A percentile compares a stretch with the other conserved stretches of the same genome.
Conservation (phyloP, 805 yeast genomes). For the Zygoascus ofunaensis region DNA sequence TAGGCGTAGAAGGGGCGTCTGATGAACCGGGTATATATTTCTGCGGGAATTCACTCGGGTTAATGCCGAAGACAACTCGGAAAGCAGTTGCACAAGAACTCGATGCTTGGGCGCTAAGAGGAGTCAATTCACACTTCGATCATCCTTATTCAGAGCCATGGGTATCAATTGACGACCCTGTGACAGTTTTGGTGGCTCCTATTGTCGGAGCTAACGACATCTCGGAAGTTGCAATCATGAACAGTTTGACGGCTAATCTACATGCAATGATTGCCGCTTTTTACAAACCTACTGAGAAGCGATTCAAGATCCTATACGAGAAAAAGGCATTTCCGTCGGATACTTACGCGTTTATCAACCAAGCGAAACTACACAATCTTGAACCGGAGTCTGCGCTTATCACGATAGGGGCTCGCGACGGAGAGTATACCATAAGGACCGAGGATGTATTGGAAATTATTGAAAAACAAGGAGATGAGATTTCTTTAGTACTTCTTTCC, state of each 20-base stretch:
- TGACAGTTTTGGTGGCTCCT: constrained; percentile 57
- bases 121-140: constrained; percentile 73
- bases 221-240: constrained; percentile 80
- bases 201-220: constrained; percentile 63
- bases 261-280: constrained; percentile 67
- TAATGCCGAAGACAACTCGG: constrained; percentile 65
- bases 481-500: constrained; percentile 71
- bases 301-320: constrained; percentile 71
- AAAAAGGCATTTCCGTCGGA: constrained; percentile 89
- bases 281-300: constrained; percentile 48
- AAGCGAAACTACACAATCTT: constrained; percentile 52
- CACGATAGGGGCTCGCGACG: constrained; percentile 52
- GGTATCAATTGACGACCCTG: constrained; percentile 78
- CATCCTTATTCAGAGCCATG: constrained; percentile 47
- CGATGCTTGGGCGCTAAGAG: constrained; percentile 73
- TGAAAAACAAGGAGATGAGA: constrained; percentile 44
- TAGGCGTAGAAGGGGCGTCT: constrained; percentile 35
- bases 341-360: constrained; percentile 72
- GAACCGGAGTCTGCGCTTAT: constrained; percentile 49
- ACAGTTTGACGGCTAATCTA: constrained; percentile 72
- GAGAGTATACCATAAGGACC: constrained; percentile 49
- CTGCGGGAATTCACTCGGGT: constrained; percentile 91
- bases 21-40: constrained; percentile 43
- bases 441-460: constrained; percentile 53
- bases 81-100: constrained; percentile 55